phyloP scores from a whole-genome alignment of 768 basidiomycete species.

The Podaxis sp. region DNA sequence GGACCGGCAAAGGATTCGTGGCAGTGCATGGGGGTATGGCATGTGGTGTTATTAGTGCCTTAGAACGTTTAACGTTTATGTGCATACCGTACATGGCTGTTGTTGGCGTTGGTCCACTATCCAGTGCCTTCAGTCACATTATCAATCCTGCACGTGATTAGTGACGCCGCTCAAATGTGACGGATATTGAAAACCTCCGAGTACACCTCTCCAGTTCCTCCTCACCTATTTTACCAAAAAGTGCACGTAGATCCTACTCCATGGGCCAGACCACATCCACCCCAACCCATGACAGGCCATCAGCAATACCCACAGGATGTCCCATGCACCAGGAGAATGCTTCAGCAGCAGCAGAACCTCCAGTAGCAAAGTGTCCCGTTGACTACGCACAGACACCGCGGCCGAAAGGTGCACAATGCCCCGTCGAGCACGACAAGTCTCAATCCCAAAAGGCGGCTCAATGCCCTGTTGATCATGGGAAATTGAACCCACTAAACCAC shows the following conservation, averaged over 20 bases:
- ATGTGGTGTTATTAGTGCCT: no score
- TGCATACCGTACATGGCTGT: no score
- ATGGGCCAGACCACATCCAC: constrained; percentile 52
- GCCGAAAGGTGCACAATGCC: constrained; percentile 36
- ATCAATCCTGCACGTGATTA: not conserved
- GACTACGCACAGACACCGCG: constrained; percentile 25
- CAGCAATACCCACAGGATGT: constrained; percentile 32
- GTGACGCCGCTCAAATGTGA: not conserved
- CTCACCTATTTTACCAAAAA: not conserved
- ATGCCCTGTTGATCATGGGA: constrained; percentile 64
- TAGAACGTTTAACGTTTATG: no score
- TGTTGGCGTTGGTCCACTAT: no score
- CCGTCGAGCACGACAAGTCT: constrained; percentile 37
- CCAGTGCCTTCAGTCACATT: no score
- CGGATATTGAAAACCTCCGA: not conserved
- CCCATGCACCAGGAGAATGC: constrained; percentile 38
- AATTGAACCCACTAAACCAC: constrained; percentile 75
- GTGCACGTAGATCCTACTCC: not conserved
- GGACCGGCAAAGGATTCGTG: no score
- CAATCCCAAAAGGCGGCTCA: constrained; percentile 38
- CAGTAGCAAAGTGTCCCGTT: constrained; percentile 38
- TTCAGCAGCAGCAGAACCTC: constrained; percentile 22
- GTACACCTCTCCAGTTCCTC: not conserved
- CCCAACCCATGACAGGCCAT: constrained; percentile 17
- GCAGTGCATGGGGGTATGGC: no score